phyloP scores from a whole-genome alignment of 805 yeast species.

The Wickerhamiella kazuoi region DNA sequence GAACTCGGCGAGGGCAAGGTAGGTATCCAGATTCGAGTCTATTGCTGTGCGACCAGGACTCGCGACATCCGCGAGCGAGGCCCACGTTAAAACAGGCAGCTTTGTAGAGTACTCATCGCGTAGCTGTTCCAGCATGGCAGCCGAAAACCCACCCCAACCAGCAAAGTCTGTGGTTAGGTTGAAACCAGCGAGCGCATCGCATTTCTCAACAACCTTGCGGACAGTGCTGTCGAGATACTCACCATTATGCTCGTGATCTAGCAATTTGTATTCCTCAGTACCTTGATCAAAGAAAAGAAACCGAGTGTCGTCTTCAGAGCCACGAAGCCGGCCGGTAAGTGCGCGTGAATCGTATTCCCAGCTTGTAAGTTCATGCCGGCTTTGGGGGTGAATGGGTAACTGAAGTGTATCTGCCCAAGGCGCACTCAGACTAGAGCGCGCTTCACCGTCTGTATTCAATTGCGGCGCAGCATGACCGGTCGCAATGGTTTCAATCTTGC shows the following conservation, averaged over 20 bases:
- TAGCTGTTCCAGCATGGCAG: slow-evolving; percentile 32
- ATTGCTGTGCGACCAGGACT: background rate
- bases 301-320: slow-evolving; percentile 10
- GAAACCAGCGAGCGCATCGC: slow-evolving; percentile 59
- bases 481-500: slow-evolving; percentile 2
- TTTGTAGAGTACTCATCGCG: slow-evolving; percentile 28
- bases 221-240: slow-evolving; percentile 43
- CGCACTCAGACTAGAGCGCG: slow-evolving; percentile 26
- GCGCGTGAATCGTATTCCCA: slow-evolving; percentile 35
- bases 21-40: slow-evolving; percentile 8
- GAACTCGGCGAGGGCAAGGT: slow-evolving; percentile 8
- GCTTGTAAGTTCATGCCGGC: slow-evolving; percentile 34
- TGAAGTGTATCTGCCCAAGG: slow-evolving; percentile 66
- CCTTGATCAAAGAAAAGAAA: slow-evolving; percentile 33
- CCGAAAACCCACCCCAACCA: slow-evolving; percentile 71
- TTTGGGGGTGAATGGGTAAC: slow-evolving; percentile 45
- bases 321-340: slow-evolving; percentile 18
- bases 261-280: slow-evolving; percentile 33
- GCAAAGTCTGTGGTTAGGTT: slow-evolving; percentile 48
- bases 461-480: background rate
- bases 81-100: slow-evolving; percentile 11
- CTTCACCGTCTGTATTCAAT: background rate
- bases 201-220: slow-evolving; percentile 48
- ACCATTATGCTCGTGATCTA: slow-evolving; percentile 18
- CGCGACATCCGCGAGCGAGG: background rate